phyloP scores from a whole-genome alignment of 495 filamentous ascomycete genomes.

The Paragyromitra xinjiangensis region DNA sequence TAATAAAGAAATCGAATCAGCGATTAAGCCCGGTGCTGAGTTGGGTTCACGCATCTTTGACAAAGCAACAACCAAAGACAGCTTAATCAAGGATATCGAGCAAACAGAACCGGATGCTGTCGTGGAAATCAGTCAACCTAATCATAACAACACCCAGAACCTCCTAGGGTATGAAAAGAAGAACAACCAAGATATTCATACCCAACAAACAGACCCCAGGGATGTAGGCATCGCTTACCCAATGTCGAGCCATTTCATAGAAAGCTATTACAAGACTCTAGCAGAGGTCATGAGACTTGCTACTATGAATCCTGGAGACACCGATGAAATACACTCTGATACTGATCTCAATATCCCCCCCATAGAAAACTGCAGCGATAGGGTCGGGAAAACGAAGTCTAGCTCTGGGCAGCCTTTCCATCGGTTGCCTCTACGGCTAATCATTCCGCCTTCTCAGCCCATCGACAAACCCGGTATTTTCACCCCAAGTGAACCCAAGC shows the following conservation, averaged over 20 bases:
- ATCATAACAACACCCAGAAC: neutral
- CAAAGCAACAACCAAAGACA: neutral
- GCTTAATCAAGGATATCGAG: neutral
- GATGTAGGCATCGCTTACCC: neutral
- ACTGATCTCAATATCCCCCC: neutral
- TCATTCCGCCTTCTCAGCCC: neutral
- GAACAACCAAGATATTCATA: neutral
- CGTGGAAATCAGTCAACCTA: neutral
- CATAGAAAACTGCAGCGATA: neutral
- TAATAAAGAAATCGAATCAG: neutral
- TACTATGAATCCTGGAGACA: neutral
- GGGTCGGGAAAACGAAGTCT: neutral
- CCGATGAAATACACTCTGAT: neutral
- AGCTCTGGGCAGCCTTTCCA: neutral
- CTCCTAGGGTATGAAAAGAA: neutral
- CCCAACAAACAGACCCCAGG: no score
- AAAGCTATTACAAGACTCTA: conserved; percentile 18
- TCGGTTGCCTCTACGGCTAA: neutral
- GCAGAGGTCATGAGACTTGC: conserved; percentile 27
- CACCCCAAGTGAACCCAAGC: neutral
- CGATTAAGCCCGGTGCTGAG: neutral
- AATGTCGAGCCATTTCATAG: conserved; percentile 9
- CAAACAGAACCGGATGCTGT: neutral
- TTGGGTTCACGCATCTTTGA: neutral
- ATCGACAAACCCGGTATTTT: neutral